Evolutionary conservation across 495 filamentous ascomycete species (phyloP).

Genomic region (Oidiodendron maius): DNA sequence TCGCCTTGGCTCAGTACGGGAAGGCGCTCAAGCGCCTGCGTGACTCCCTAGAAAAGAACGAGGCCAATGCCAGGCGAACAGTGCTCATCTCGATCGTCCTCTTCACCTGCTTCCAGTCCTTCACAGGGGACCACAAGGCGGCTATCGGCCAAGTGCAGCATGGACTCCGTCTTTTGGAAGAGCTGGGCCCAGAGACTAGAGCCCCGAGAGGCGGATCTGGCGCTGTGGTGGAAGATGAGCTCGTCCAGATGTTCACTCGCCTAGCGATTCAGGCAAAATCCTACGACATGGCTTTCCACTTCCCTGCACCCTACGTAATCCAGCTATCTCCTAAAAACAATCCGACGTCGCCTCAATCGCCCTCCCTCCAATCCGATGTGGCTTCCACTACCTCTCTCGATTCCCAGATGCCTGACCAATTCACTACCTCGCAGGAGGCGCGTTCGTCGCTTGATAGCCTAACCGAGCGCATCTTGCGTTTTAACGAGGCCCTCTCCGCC

Average conservation of each 20-base stretch:
- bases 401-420: slow-evolving; percentile 38
- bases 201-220: slow-evolving; percentile 28
- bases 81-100: slow-evolving; percentile 21
- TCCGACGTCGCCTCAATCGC: slow-evolving; percentile 22
- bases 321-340: slow-evolving; percentile 31
- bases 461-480: slow-evolving; percentile 44
- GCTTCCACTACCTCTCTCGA: slow-evolving; percentile 34
- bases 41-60: slow-evolving; percentile 17
- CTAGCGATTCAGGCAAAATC: slow-evolving; percentile 53
- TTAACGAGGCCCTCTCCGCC: slow-evolving; percentile 44
- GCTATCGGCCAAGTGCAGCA: slow-evolving; percentile 20
- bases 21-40: slow-evolving; percentile 19
- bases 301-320: slow-evolving; percentile 49
- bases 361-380: slow-evolving; percentile 36
- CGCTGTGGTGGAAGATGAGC: slow-evolving; percentile 48
- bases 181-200: slow-evolving; percentile 17
- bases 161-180: slow-evolving; percentile 20
- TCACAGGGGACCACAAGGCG: slow-evolving; percentile 21
- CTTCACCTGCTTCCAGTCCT: slow-evolving; percentile 22
- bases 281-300: slow-evolving; percentile 56
- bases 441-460: slow-evolving; percentile 43
- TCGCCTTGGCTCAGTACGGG: slow-evolving; percentile 20
- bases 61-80: slow-evolving; percentile 18
- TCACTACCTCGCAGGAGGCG: slow-evolving; percentile 40
- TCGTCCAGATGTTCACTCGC: slow-evolving; percentile 51